A percentile compares a stretch with the other conserved stretches of the same genome.
These are phyloP conservation scores for Sanghuangporus weigelae DNA, from an alignment of 1,284 basidiomycete genomes.

Conservation along the genomic window DNA sequence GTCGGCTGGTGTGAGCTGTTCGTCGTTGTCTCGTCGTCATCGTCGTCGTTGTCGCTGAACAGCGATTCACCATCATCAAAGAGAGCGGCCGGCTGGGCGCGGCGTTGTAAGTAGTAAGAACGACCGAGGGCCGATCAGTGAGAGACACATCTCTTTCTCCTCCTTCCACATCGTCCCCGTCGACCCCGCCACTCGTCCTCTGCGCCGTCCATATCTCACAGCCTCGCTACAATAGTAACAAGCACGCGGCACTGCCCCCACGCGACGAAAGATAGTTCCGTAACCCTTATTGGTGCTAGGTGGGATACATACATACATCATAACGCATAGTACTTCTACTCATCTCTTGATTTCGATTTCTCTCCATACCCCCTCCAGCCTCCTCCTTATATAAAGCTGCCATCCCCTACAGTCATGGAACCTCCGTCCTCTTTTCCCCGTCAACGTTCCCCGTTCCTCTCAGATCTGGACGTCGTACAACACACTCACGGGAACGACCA, in stretches of 20 bases:
- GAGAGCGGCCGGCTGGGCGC: background rate
- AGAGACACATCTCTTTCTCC: background rate
- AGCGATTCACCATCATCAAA: background rate
- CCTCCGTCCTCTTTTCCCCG: background rate
- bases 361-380: background rate
- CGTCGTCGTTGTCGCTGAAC: background rate
- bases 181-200: background rate
- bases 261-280: background rate
- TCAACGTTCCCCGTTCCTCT: background rate
- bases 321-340: background rate
- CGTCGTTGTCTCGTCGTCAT: background rate
- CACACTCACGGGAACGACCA: background rate
- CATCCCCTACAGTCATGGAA: background rate
- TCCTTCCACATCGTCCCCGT: background rate
- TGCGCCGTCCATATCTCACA: background rate
- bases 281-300: background rate
- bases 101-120: background rate
- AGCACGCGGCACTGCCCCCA: background rate
- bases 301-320: background rate
- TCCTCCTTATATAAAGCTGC: background rate
- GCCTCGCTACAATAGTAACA: background rate
- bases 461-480: background rate
- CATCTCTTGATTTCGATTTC: background rate
- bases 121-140: background rate
- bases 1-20: background rate